Base-by-base conservation (phyloP, 441 rosid species). In the Erodium moschatum region DNA sequence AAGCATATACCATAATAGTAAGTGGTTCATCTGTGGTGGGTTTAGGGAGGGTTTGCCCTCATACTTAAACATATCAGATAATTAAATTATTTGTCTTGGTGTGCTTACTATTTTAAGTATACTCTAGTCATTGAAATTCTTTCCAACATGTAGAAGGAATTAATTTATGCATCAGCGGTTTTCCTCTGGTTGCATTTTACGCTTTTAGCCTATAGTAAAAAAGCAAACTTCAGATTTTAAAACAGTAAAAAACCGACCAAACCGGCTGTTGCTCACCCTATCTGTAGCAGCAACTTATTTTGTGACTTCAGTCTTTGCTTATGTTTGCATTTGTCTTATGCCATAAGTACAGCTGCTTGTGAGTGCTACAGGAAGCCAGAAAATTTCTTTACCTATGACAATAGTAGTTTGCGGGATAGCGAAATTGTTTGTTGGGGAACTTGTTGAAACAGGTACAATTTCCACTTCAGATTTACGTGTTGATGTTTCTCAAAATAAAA, bases 361-460 rank as follows among this genome's bases (percentile, higher is more conserved):
- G 69, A 84, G 89, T 78, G 81, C 89, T 64, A 89, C 92, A 0
- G 96, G 96, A 73, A 77, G 78, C 78, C 98, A 93, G 81, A 93
- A 91, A 78, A 80, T 88, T 46, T 69, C 85, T 13, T 77, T 86
- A 70, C 98, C 96, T 15, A 84, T 93, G 85, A 87, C 87, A 1
- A 93, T 89, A 24, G 97, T 82, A 3, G 89, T 85, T 60, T 91
- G 96, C 67, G 97, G 97, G 64, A 91, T 94, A 33, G 92, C 96
- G 3, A 94, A 94, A 82, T 86, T 94, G 98, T 94, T 91, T 81
- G 98, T 91, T 12, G 97, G 97, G n/a, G 98, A 94, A 73, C 91
- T 91, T 62, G 81, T 91, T 35, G 97, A 94, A 81, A 89, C 89
- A 81, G 97, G 98, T 91, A 64, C 46, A 6, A 11, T 40, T 40